Conservation (phyloP, 352 stramenopile species). For the Achlya hypogyna region DNA sequence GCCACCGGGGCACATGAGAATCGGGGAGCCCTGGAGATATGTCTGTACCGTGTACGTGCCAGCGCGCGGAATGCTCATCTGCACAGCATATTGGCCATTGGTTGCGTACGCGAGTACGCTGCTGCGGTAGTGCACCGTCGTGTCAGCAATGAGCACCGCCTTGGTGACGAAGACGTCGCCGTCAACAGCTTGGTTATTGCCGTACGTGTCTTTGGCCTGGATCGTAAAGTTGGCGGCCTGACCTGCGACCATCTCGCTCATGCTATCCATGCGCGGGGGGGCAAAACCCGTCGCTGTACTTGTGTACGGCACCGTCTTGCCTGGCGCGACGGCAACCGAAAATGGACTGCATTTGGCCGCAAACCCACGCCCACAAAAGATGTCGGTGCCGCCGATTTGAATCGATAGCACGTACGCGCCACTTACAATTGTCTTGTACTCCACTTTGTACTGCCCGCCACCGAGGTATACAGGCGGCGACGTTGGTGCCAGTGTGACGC, state of each 20-base stretch:
- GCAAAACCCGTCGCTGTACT: constrained; percentile 78
- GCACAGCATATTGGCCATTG: constrained; percentile 84
- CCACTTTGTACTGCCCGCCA: constrained; percentile 84
- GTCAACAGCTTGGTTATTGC: constrained; percentile 63
- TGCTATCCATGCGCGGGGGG: constrained; percentile 59
- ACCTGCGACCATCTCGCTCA: constrained; percentile 88
- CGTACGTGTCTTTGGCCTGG: constrained; percentile 91
- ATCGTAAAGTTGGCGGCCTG: constrained; percentile 91
- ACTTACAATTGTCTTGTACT: constrained; percentile 76
- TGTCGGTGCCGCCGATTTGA: constrained; percentile 87
- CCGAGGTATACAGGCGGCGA: constrained; percentile 80
- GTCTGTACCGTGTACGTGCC: constrained; percentile 81
- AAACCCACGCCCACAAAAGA: constrained; percentile 90
- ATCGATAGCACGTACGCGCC: constrained; percentile 88
- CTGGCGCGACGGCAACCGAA: constrained; percentile 72
- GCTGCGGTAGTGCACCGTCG: constrained; percentile 73
- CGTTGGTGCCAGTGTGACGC: constrained; percentile 42
- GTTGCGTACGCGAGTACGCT: constrained; percentile 39
- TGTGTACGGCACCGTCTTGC: constrained; percentile 78
- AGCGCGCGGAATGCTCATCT: constrained; percentile 89
- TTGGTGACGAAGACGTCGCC: constrained; percentile 80
- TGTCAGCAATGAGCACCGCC: constrained; percentile 56
- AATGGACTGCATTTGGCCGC: constrained; percentile 94
- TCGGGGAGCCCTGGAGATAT: constrained; percentile 69
- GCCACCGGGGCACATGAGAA: constrained; percentile 84